phyloP scores from a whole-genome alignment of 768 basidiomycete genomes.

The Phaeotremella skinneri region DNA sequence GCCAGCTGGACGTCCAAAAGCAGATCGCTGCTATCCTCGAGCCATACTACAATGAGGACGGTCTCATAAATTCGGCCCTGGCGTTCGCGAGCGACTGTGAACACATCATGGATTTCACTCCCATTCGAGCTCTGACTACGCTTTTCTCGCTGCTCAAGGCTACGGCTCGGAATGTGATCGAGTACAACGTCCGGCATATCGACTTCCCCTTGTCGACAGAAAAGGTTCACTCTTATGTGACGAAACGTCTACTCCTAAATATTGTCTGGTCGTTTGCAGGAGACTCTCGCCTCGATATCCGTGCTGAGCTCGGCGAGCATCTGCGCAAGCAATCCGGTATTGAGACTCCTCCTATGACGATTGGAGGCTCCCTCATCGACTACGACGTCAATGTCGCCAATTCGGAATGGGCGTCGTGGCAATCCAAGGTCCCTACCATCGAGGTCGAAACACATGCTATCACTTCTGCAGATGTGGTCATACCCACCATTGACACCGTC shows the following conservation, averaged over 20 bases:
- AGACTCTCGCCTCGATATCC: conserved; percentile 84
- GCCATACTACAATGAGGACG: conserved; percentile 76
- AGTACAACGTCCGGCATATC: conserved; percentile 90
- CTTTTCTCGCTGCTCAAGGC: conserved; percentile 97
- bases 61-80: conserved; percentile 75
- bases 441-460: conserved; percentile 97
- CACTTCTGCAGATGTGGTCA: conserved; percentile 92
- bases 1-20: conserved; percentile 37
- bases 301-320: conserved; percentile 85
- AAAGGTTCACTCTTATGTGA: conserved; percentile 83
- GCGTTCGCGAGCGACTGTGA: conserved; percentile 78
- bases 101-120: conserved; percentile 99
- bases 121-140: conserved; percentile 85
- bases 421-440: conserved; percentile 83
- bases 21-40: conserved; percentile 65
- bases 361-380: conserved; percentile 80
- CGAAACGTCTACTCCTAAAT: conserved; percentile 81
- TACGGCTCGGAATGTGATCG: conserved; percentile 84
- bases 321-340: conserved; percentile 80
- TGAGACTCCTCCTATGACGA: conserved; percentile 73
- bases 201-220: conserved; percentile 88
- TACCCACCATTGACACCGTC: conserved; percentile 96
- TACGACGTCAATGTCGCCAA: conserved; percentile 84
- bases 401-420: conserved; percentile 90
- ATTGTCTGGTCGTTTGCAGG: conserved; percentile 98